phyloP scores from a whole-genome alignment of 257 asterid species.

The Gentiana macrophylla region DNA sequence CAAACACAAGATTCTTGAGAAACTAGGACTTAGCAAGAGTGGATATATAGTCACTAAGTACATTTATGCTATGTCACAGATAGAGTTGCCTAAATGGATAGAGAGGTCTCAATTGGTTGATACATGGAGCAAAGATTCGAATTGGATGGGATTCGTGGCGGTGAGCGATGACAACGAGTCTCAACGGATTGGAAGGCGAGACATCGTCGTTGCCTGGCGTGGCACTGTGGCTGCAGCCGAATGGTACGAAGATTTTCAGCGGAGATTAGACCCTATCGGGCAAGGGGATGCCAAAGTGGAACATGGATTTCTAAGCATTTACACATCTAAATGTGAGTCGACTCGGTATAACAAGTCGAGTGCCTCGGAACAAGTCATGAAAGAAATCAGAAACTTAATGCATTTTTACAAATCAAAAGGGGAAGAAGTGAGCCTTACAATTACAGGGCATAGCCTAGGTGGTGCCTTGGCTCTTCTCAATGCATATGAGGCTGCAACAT shows the following conservation, averaged over 20 bases:
- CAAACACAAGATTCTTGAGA: constrained; percentile 30
- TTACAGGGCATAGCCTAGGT: constrained; percentile 74
- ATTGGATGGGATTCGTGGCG: constrained; percentile 76
- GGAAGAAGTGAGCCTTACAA: constrained; percentile 54
- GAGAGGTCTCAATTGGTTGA: constrained; percentile 37
- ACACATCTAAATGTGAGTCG: constrained; percentile 42
- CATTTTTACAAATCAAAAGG: constrained; percentile 27
- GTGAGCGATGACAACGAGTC: constrained; percentile 55
- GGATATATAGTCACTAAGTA: constrained; percentile 47
- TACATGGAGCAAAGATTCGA: constrained; percentile 67
- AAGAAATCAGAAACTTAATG: constrained; percentile 27
- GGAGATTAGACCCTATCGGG: constrained; percentile 47
- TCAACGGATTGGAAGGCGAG: constrained; percentile 51
- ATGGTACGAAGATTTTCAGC: constrained; percentile 73
- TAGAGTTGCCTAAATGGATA: constrained; percentile 60
- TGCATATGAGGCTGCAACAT: constrained; percentile 62
- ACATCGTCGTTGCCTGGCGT: constrained; percentile 70
- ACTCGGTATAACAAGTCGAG: constrained; percentile 64
- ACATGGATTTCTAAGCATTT: constrained; percentile 69
- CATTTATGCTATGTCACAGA: constrained; percentile 58
- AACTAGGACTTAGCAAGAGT: constrained; percentile 28
- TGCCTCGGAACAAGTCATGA: constrained; percentile 72
- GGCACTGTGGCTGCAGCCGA: constrained; percentile 70
- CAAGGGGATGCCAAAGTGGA: constrained; percentile 53
- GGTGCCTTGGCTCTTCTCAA: constrained; percentile 64